Evolutionary conservation across 371 early-diverging fungal species (phyloP), one percentile per base, ranked within the genome.

Genomic region (Zancudomyces culisetae): DNA sequence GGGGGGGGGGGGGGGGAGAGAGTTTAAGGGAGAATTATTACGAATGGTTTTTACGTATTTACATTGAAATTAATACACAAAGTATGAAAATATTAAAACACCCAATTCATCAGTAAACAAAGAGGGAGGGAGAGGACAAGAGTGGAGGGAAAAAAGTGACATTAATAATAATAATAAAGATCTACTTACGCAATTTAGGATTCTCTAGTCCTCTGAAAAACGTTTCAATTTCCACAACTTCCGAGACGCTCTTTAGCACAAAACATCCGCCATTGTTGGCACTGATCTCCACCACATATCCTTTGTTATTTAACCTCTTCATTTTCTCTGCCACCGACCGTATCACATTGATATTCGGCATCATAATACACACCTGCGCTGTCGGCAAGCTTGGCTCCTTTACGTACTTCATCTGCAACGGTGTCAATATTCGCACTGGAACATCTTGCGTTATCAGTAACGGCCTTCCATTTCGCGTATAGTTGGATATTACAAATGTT

Each of bases 261-360:
- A 73, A 54, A 35, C 74, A 71, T 6, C 78, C 78, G 20, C 52
- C 47, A 55, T 63, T 64, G 59, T 76, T 77, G 12, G 75, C 78
- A 3, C 69, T 57, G 2, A 77, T 63, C 2, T 59, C 55, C 23
- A 76, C 49, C 8, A 62, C 54, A n/a, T n/a, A n/a, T n/a, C n/a
- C n/a, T n/a, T n/a, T n/a, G 18, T 64, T 61, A 27, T 64, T 62
- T 46, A 77, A 54, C 1, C 58, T 24, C 51, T 69, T 70, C 63
- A 77, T 68, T 0, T 75, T 61, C 46, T 77, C 78, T 1, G 67
- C 70, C 13, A 77, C 68, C 24, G 63, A 66, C 18, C 70, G 55
- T 24, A 77, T 49, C 42, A 60, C 67, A 43, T 58, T 49, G 24
- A 77, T 47, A 19, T 69, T 66, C 22, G 77, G 77, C 59, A 75